Evolutionary conservation across 1,139 yeast species (phyloP), one percentile per base, ranked within the genome.

Genomic region (Candida tropicalis): DNA sequence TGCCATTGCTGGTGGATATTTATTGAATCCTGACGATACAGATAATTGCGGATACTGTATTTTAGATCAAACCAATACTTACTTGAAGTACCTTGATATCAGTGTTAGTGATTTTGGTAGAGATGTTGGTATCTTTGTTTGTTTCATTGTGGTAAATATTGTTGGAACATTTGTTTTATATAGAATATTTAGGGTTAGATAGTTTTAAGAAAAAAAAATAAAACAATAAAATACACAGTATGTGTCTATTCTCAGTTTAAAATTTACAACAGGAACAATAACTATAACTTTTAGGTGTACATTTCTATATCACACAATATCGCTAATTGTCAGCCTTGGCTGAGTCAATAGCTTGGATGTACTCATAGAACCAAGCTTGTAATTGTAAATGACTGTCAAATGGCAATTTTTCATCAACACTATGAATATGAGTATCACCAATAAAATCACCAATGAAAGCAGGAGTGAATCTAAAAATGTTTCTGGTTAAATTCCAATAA

Each of bases 401-500:
- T 28, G 52, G 54, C 40, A 70, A 48, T 45, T 53, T 65, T 45
- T 73, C 77, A 48, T 73, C 70, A 27, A 73, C 76, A 47, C 73
- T 66, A 51, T 73, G 78, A 40, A 66, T 53, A 40, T 61, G 53
- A 28, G 50, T 52, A 13, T 55, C 62, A 22, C 45, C 47, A 37
- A 62, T 41, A 10, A 47, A 45, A 39, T 58, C 56, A 20, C 35
- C 39, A 13, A 51, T 53, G 25, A 54, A 54, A 41, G 53, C 51
- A 17, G 84, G 87, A 15, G 75, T 59, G 61, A 75, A 84, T 54
- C 97, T 76, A 70, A 75, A 87, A 47, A 90, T 87, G 59, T 86
- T 79, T 43, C 72, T 70, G n/a, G 90, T 78, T 58, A 89, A 70
- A 40, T 71, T 64, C 91, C 95, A 87, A 66, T 86, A 88, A 59